Conservation (phyloP, 1,284 basidiomycete species). For the Flammula alnicola region DNA sequence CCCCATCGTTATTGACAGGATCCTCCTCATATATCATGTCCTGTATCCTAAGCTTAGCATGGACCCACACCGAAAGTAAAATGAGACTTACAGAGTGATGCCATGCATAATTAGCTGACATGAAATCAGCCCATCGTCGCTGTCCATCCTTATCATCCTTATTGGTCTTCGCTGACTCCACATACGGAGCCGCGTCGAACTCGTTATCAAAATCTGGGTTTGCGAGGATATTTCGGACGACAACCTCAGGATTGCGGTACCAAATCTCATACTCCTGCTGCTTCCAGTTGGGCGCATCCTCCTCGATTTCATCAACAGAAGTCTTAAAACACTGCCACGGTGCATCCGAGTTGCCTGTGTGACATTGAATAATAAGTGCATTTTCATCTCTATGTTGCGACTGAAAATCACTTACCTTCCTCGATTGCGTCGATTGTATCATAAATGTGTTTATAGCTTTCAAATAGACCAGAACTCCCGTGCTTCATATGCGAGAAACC, state of each 20-base stretch:
- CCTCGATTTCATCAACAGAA: neutral
- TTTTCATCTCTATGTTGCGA: neutral
- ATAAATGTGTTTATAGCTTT: conserved; percentile 7
- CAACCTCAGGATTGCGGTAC: conserved; percentile 30
- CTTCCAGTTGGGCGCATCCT: conserved; percentile 38
- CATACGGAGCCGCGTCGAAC: conserved; percentile 29
- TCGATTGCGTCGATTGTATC: conserved; percentile 7
- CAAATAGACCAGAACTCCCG: conserved; percentile 1
- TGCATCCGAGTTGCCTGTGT: neutral
- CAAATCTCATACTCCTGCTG: conserved; percentile 37
- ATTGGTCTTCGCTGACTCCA: too few relatives aligned
- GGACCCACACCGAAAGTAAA: neutral
- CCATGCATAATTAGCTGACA: conserved; percentile 32
- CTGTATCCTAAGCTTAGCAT: conserved; percentile 11
- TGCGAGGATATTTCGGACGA: conserved; percentile 32
- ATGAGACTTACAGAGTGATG: conserved; percentile 29
- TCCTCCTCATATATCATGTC: conserved; percentile 26
- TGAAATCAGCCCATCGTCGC: conserved; percentile 23
- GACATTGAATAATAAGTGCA: neutral
- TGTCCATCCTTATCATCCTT: conserved; percentile 13
- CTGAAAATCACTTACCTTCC: neutral
- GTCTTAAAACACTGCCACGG: conserved; percentile 6
- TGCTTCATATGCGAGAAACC: neutral
- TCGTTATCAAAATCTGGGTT: conserved; percentile 31
- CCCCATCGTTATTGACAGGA: conserved; percentile 21